Percentiles rank a stretch among this genome's conserved stretches.
These are phyloP conservation scores for Cladosporium sp. DNA, from an alignment of 2,329 filamentous ascomycete species.

Conservation along the genomic window DNA sequence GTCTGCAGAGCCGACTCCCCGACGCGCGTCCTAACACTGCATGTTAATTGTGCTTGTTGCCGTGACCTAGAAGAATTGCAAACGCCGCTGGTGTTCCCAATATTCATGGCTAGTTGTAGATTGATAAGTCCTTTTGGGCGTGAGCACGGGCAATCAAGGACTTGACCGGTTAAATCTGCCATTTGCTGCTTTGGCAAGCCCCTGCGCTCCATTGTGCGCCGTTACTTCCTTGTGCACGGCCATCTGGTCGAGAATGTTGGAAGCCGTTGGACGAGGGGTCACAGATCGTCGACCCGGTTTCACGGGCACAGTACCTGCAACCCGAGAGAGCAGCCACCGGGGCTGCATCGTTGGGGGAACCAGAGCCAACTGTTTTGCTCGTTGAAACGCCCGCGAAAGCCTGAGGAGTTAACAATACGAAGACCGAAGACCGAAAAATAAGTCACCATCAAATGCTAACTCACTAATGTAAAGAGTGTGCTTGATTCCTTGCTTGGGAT, in stretches of 20 bases:
- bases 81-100: not conserved
- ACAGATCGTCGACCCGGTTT: not conserved
- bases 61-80: not conserved
- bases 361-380: not conserved
- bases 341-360: constrained; percentile 4
- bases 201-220: constrained; percentile 1
- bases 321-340: not conserved
- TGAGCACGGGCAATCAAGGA: too few relatives aligned
- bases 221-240: constrained; percentile 10
- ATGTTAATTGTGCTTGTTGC: not conserved
- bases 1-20: not conserved
- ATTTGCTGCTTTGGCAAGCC: not conserved
- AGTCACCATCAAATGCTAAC: too few relatives aligned
- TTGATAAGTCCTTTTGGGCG: too few relatives aligned
- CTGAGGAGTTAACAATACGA: not conserved
- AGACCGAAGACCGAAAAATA: too few relatives aligned
- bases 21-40: not conserved
- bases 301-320: constrained; percentile 1
- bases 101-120: too few relatives aligned
- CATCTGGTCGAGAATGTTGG: constrained; percentile 3
- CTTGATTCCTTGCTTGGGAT: constrained; percentile 9
- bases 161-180: not conserved
- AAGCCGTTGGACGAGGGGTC: constrained; percentile 8
- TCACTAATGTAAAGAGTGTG: not conserved
- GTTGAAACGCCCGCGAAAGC: not conserved